These are phyloP conservation scores for Fraxinus floribunda DNA, from an alignment of 305 asterid genomes.

Conservation along the genomic window DNA sequence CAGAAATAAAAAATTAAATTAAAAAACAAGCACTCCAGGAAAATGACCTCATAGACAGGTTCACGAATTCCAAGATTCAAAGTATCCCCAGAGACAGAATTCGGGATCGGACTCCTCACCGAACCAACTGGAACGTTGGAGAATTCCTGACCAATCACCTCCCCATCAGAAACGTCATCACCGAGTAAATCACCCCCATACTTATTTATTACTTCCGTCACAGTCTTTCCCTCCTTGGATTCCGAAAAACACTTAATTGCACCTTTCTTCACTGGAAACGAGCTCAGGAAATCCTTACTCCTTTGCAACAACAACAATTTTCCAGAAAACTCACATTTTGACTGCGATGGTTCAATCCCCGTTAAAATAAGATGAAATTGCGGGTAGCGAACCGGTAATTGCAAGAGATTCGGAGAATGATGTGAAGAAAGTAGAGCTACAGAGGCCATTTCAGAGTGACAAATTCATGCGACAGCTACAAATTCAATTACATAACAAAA, in stretches of 20 bases:
- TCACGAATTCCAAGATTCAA: constrained; percentile 81
- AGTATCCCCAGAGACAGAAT: constrained; percentile 48
- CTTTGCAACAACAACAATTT: constrained; percentile 30
- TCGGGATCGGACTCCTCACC: constrained; percentile 30
- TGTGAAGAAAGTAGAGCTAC: constrained; percentile 30
- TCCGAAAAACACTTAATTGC: constrained; percentile 49
- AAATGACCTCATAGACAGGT: constrained; percentile 78
- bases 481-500: background rate
- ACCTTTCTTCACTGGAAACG: constrained; percentile 32
- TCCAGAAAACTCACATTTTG: constrained; percentile 31
- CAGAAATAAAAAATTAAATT: background rate
- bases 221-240: constrained; percentile 37
- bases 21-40: constrained; percentile 6
- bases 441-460: constrained; percentile 34
- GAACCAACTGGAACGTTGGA: constrained; percentile 46
- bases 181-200: constrained; percentile 36
- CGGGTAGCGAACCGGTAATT: constrained; percentile 35
- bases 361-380: constrained; percentile 50
- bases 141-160: constrained; percentile 37
- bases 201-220: constrained; percentile 29
- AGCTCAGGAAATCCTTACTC: constrained; percentile 42
- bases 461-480: constrained; percentile 21
- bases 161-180: constrained; percentile 32
- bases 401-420: constrained; percentile 36
- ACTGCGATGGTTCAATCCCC: constrained; percentile 40